phyloP scores from a whole-genome alignment of 2,329 filamentous ascomycete genomes.

The Microcyclospora tardicrescens region DNA sequence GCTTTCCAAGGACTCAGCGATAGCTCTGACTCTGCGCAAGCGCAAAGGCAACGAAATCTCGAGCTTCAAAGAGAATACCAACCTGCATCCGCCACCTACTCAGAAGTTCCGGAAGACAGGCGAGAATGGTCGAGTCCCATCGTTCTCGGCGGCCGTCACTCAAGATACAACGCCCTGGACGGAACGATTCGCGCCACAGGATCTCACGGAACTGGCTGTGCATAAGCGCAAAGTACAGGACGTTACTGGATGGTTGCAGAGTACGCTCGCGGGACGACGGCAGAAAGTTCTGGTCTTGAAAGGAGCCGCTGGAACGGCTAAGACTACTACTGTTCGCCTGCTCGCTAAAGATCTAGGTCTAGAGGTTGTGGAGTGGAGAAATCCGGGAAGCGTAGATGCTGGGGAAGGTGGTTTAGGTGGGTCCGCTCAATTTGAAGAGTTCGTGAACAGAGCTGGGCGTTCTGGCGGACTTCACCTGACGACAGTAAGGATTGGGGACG shows the following conservation, averaged over 20 bases:
- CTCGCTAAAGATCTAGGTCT: conserved; percentile 66
- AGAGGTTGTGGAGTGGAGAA: conserved; percentile 80
- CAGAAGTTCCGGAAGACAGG: conserved; percentile 34
- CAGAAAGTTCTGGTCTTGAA: conserved; percentile 50
- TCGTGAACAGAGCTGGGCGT: conserved; percentile 66
- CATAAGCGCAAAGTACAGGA: conserved; percentile 90
- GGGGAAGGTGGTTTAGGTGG: conserved; percentile 54
- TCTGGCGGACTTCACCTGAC: conserved; percentile 57
- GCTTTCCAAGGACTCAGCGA: conserved; percentile 21
- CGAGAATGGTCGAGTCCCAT: conserved; percentile 22
- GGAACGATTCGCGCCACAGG: conserved; percentile 64
- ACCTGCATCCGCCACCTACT: conserved; percentile 15
- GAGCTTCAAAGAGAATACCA: conserved; percentile 7
- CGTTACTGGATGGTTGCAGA: conserved; percentile 69
- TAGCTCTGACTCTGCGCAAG: conserved; percentile 22
- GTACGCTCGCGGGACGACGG: conserved; percentile 48
- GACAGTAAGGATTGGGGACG: conserved; percentile 3
- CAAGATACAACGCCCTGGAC: conserved; percentile 69
- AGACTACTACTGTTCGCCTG: conserved; percentile 74
- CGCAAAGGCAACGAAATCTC: conserved; percentile 17
- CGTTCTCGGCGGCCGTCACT: conserved; percentile 12
- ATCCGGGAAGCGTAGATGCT: conserved; percentile 53
- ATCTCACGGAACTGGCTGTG: conserved; percentile 74
- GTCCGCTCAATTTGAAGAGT: conserved; percentile 80
- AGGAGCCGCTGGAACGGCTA: conserved; percentile 80